Evolutionary conservation across 1,284 basidiomycete species (phyloP), one percentile per base, ranked within the genome.

Genomic region (Macrocybe sp.): DNA sequence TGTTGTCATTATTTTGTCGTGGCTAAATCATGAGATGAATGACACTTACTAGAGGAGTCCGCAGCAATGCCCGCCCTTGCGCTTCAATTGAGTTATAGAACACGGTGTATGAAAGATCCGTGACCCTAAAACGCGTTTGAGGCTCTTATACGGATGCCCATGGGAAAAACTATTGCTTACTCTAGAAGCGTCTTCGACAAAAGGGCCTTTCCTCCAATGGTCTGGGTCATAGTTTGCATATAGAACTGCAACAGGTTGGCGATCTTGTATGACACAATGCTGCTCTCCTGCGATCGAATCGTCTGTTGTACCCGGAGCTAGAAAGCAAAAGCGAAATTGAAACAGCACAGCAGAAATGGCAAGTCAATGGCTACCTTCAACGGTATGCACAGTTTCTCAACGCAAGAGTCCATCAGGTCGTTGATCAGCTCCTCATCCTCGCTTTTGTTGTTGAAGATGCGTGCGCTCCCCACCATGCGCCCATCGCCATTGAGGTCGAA

Each of bases 181-280:
- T 97, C 92, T 57, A 82, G 74, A 12, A 99, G 69, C 0, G 89
- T 87, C 51, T 72, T 76, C 2, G 86, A 89, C 49, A 98, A 70
- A 30, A 87, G 56, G 0, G 95, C 92, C 6, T 87, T 73, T 8
- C 79, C 74, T 1, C 96, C 95, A 43, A 98, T 86, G 0, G 95
- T 98, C 50, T 89, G 79, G 45, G 83, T 76, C 93, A 99, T 97
- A 0, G 93, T 97, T 14, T 91, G 66, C 61, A 86, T 75, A 65
- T 98, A 99, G 63, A 98, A 99, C 56, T 96, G 89, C 2, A 99
- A 68, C n/a, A 98, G 73, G 57, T 94, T 97, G 38, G 92, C 86
- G 45, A 99, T 85, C 62, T 91, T 91, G 69, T 96, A 98, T 0
- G 89, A 81, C 44, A 88, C 82, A 50, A 98, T 92, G 52, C 88